These are phyloP conservation scores for Azolla pinnata DNA, from an alignment of 75 land plant species.

Conservation along the genomic window DNA sequence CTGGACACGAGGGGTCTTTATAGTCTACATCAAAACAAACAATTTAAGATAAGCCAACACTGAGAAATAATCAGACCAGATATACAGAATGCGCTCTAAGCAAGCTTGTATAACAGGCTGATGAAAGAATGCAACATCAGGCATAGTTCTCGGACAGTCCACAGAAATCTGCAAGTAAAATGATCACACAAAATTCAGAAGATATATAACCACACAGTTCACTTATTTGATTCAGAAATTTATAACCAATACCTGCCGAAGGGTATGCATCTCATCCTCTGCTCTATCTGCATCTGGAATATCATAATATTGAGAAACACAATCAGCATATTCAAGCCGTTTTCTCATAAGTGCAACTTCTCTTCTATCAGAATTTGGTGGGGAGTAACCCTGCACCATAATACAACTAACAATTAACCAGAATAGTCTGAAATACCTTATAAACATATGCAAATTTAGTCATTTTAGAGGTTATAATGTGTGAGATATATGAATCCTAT, in stretches of 20 bases:
- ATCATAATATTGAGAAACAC: slow-evolving; percentile 91
- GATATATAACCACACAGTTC: slow-evolving; percentile 4
- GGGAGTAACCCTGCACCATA: slow-evolving; percentile 86
- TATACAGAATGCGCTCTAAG: slow-evolving; percentile 81
- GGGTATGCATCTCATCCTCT: slow-evolving; percentile 86
- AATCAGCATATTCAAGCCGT: slow-evolving; percentile 81
- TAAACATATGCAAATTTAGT: slow-evolving; percentile 86
- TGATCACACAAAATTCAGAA: not conserved
- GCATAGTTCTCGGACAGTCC: slow-evolving; percentile 96
- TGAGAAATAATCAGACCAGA: too few relatives aligned
- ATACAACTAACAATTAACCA: too few relatives aligned
- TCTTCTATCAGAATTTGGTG: slow-evolving; percentile 97
- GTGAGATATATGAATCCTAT: not conserved
- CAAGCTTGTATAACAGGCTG: slow-evolving; percentile 71
- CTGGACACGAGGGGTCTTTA: too few relatives aligned
- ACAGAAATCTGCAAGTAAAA: slow-evolving; percentile 65
- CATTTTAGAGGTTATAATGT: slow-evolving; percentile 81
- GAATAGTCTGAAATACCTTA: too few relatives aligned
- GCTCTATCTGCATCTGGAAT: slow-evolving; percentile 75
- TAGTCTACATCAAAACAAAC: too few relatives aligned
- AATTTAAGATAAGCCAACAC: too few relatives aligned
- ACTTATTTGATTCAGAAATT: not conserved
- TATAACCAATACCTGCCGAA: slow-evolving; percentile 64
- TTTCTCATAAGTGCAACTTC: slow-evolving; percentile 71
- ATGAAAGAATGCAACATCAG: slow-evolving; percentile 95